Evolutionary conservation across 495 filamentous ascomycete species (phyloP), one percentile per base, ranked within the genome.

Genomic region (Trichoderma erinaceum): DNA sequence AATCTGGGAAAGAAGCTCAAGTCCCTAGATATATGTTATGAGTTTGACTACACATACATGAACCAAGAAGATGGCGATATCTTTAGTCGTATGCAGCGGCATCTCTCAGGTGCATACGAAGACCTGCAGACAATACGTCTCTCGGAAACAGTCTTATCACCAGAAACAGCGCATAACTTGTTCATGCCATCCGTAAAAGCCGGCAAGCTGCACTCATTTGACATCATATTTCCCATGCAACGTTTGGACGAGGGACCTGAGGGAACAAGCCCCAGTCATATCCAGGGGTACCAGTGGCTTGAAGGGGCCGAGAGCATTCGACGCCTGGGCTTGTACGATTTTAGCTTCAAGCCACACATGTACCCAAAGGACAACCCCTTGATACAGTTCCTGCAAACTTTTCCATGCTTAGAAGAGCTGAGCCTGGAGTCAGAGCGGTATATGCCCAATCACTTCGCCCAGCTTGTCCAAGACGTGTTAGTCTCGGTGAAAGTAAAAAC

Each of bases 281-380:
- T 61, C 23, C 7, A 61, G 23, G 27, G 27, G 23, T 61, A 61
- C 52, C 23, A 13, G 27, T 61, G 52, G 52, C 52, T 61, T 23
- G 52, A 61, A 61, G 52, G 52, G 23, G 52, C 52, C 8, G 52
- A 61, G 25, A 61, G 52, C 8, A 61, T 61, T 32, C 52, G 52
- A 61, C 11, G 52, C 27, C 8, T 61, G 10, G 52, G 52, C 27
- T 10, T 32, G 11, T 61, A 61, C 15, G 52, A 61, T 11, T 61
- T 61, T 61, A 15, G 8, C 52, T 61, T 61, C 52, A 61, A 61
- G 8, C 3, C 6, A 4, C 27, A 61, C 23, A 12, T 32, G 23
- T 13, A 32, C 23, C 8, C 25, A 13, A 7, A 7, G 16, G 23
- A 61, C 12, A 16, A 61, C 10, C 52, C 52, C 3, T 29, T 61